Conservation (phyloP, 305 asterid species). For the Fraxinus sp. region DNA sequence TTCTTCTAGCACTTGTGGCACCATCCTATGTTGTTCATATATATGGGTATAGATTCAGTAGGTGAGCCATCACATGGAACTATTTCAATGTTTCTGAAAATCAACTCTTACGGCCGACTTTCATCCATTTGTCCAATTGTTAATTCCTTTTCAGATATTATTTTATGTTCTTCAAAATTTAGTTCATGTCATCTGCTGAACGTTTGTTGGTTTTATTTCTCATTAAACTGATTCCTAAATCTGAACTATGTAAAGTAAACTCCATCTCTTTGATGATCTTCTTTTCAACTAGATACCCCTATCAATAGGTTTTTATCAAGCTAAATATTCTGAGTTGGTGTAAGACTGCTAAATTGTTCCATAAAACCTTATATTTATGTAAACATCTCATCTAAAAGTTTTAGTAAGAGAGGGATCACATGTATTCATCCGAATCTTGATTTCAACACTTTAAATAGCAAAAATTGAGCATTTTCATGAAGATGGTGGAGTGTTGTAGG, state of each 20-base stretch:
- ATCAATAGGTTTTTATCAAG: background rate
- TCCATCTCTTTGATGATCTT: background rate
- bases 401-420: background rate
- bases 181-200: background rate
- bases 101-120: background rate
- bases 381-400: background rate
- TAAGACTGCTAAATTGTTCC: background rate
- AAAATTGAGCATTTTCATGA: background rate
- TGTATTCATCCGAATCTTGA: background rate
- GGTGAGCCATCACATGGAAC: background rate
- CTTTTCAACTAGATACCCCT: background rate
- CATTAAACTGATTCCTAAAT: background rate
- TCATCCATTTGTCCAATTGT: background rate
- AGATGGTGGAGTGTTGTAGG: background rate
- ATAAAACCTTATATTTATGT: background rate
- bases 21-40: conserved; percentile 11
- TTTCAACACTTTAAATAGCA: background rate
- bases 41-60: conserved; percentile 1
- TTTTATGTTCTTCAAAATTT: background rate
- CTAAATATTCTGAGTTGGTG: background rate
- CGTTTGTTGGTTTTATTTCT: background rate
- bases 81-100: background rate
- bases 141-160: conserved; percentile 6
- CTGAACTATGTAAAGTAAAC: background rate
- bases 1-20: background rate